A percentile compares a stretch with the other conserved stretches of the same genome.
These are phyloP conservation scores for Plantago rigida DNA, from an alignment of 305 asterid genomes.

Conservation along the genomic window DNA sequence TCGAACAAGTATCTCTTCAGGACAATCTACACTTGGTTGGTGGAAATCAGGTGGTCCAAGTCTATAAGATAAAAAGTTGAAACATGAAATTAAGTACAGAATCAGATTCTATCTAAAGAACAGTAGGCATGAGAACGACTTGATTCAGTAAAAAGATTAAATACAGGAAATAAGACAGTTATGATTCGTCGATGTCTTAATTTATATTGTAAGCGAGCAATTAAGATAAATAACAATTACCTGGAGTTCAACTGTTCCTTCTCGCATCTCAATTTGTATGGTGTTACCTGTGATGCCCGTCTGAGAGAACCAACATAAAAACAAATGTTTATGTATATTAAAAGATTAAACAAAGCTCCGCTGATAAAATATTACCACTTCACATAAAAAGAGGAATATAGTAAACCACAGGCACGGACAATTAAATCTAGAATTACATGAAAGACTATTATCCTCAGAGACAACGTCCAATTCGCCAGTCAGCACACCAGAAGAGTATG, in stretches of 20 bases:
- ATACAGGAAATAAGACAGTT: neutral
- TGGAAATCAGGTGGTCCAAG: conserved; percentile 93
- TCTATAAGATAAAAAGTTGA: conserved; percentile 33
- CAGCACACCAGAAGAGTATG: too few species aligned
- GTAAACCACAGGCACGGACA: too few species aligned
- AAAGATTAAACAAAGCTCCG: too few species aligned
- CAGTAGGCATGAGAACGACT: conserved; percentile 12
- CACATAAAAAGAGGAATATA: too few species aligned
- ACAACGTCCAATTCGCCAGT: too few species aligned
- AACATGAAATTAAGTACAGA: conserved; percentile 5
- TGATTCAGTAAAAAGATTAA: conserved; percentile 15
- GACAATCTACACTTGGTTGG: conserved; percentile 77
- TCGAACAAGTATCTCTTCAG: conserved; percentile 72
- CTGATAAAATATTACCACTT: too few species aligned
- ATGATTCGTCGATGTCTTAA: neutral
- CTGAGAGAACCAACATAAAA: conserved; percentile 35
- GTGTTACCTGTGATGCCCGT: conserved; percentile 51
- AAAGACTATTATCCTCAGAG: too few species aligned
- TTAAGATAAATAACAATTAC: conserved; percentile 31
- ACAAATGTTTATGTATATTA: conserved; percentile 14
- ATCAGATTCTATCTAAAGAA: neutral
- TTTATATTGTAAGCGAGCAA: neutral
- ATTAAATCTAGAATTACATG: too few species aligned
- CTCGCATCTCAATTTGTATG: conserved; percentile 77
- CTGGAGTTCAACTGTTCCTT: conserved; percentile 73